These are phyloP conservation scores for Suhomyces vadensis DNA, from an alignment of 805 yeast species.

Conservation along the genomic window DNA sequence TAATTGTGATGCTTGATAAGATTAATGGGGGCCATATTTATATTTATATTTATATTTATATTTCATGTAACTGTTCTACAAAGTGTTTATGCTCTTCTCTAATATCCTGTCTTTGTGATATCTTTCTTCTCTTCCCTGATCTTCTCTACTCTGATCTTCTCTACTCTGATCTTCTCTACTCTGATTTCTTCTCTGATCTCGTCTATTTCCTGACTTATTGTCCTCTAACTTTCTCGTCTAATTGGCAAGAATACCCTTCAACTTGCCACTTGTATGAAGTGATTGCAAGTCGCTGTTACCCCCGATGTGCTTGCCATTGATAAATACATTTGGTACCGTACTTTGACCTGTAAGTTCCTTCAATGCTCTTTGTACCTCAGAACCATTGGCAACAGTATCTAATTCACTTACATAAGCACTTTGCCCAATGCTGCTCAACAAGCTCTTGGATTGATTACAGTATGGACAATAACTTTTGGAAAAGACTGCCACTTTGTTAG, in stretches of 20 bases:
- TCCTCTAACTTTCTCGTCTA: not conserved
- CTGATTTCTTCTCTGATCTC: not conserved
- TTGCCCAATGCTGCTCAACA: conserved; percentile 16
- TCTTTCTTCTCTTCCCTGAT: no score
- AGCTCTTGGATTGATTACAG: conserved; percentile 42
- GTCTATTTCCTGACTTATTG: no score
- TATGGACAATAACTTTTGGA: conserved; percentile 47
- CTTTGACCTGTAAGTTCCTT: conserved; percentile 33
- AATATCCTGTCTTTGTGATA: no score
- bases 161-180: not conserved
- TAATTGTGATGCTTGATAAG: no score
- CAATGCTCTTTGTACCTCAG: conserved; percentile 31
- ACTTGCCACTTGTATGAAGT: conserved; percentile 25
- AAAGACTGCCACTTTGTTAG: conserved; percentile 22
- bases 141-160: not conserved
- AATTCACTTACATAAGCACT: conserved; percentile 31
- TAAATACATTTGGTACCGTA: conserved; percentile 40
- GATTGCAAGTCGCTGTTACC: conserved; percentile 39
- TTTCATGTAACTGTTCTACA: no score
- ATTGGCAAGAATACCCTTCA: conserved; percentile 9
- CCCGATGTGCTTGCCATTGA: conserved; percentile 39
- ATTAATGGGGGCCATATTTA: no score
- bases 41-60: no score
- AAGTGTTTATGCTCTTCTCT: no score
- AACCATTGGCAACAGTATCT: conserved; percentile 27